Base-by-base conservation (phyloP, 345 rosid species). In the Conringia planisiliqua region DNA sequence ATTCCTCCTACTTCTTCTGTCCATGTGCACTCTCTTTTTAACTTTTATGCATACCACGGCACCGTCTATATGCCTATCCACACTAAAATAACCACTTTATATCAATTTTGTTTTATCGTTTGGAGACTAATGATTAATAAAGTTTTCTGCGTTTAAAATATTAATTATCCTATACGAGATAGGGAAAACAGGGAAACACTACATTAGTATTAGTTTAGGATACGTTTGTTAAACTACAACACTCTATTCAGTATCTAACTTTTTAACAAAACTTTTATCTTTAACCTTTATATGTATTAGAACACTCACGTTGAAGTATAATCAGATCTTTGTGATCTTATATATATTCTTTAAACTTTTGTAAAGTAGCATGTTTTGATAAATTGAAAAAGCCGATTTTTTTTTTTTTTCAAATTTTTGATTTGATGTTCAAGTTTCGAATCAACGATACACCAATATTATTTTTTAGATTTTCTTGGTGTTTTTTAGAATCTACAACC, bases 41-140 rank as follows among this genome's bases (percentile, higher is more conserved):
- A 7, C 10, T 16, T 55, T 7, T 8, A 26, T 67, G 30, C 54
- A 68, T 4, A 39, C 62, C 56, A 68, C 79, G 68, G 55, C 73
- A 67, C 73, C 74, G 79, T 62, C 79, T 68, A 42, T n/a, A 39
- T 61, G 62, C 66, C 61, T 60, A 75, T 68, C 70, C 68, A 51
- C 70, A 22, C 30, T 75, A 18, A 14, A 24, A 47, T 58, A 51
- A n/a, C 35, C 14, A n/a, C 12, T 1, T 62, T 74, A 27, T 39
- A 3, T 35, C 13, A 11, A 26, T 16, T 47, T 3, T 27, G 30
- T 57, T 74, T 58, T 10, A 11, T 66, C 42, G 32, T 4, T 47
- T 14, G 33, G 12, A 46, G 1, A 27, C 33, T 46, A 11, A 7
- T 44, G n/a, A 10, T 36, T 33, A 2, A 16, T 18, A 36, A 35